phyloP scores from a whole-genome alignment of 2,329 filamentous ascomycete genomes.

The Fusarium citri region DNA sequence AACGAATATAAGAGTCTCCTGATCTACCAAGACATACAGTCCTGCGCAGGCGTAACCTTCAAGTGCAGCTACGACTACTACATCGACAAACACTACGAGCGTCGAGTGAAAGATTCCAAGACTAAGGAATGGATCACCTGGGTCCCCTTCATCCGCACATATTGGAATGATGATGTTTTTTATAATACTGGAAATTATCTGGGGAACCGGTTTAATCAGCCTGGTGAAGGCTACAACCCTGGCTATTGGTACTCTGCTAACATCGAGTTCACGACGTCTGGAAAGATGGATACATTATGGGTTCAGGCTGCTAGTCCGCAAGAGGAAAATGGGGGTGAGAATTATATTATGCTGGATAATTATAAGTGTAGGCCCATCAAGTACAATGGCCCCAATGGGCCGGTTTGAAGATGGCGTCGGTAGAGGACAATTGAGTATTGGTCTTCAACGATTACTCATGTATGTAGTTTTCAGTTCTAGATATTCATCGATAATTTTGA shows the following conservation, averaged over 20 bases:
- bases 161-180: constrained; percentile 4
- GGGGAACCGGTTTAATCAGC: neutral
- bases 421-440: neutral
- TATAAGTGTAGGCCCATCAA: constrained; percentile 4
- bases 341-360: constrained; percentile 6
- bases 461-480: neutral
- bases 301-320: constrained; percentile 9
- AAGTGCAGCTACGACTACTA: constrained; percentile 13
- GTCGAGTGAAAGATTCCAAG: neutral
- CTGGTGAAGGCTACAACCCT: neutral
- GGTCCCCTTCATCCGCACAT: constrained; percentile 7
- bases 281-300: neutral
- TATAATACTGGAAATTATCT: rapidly evolving
- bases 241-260: neutral
- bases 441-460: neutral
- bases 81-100: constrained; percentile 7
- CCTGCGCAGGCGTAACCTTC: constrained; percentile 13
- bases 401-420: neutral
- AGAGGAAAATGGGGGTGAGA: neutral
- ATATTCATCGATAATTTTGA: too few relatives aligned
- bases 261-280: neutral
- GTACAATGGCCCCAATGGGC: neutral
- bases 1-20: neutral
- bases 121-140: neutral
- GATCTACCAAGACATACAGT: neutral